Conservation (phyloP, 179 eudicot genomes). For the Gypsophila paniculata region DNA sequence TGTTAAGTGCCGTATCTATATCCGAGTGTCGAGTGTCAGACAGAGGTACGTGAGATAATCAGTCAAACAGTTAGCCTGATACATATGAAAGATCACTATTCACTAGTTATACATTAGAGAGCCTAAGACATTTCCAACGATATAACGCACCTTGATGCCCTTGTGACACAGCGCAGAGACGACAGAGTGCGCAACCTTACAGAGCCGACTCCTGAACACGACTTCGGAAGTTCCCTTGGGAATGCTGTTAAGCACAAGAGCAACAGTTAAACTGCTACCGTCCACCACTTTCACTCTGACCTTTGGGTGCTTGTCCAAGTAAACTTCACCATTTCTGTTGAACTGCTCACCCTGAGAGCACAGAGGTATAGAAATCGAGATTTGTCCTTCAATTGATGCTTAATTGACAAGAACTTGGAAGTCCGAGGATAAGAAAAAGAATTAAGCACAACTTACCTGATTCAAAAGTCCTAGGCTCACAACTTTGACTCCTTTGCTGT, state of each 20-base stretch:
- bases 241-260: constrained; percentile 50
- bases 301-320: constrained; percentile 41
- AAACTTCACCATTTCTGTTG: constrained; percentile 48
- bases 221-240: constrained; percentile 47
- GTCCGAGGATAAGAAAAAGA: too few species aligned
- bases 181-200: constrained; percentile 49
- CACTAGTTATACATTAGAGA: background rate
- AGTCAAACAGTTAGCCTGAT: too few species aligned
- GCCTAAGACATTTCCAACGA: background rate
- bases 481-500: constrained; percentile 53
- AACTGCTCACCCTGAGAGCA: constrained; percentile 35
- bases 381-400: background rate
- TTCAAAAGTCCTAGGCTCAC: constrained; percentile 75
- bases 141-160: constrained; percentile 44
- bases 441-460: constrained; percentile 37
- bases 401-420: background rate
- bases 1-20: too few species aligned
- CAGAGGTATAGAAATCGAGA: background rate
- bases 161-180: constrained; percentile 45
- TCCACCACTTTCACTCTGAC: constrained; percentile 57
- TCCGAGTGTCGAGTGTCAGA: background rate
- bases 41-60: background rate
- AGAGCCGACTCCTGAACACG: constrained; percentile 37
- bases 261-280: constrained; percentile 59
- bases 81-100: background rate